These are phyloP conservation scores for Suillus brevipes DNA, from an alignment of 768 basidiomycete species.

Conservation along the genomic window DNA sequence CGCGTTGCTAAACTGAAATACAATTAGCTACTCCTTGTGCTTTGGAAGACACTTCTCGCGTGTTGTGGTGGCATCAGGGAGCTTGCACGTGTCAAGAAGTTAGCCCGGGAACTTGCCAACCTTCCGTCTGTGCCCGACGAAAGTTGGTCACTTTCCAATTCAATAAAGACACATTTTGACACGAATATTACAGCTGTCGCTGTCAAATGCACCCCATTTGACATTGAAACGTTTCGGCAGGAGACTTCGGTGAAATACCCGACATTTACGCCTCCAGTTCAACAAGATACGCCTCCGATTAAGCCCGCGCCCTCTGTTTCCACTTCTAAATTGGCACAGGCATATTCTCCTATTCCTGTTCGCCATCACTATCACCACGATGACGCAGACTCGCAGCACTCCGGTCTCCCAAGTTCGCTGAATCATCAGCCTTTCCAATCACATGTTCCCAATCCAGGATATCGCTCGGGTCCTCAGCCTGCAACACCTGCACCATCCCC, in stretches of 20 bases:
- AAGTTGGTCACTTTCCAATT: conserved; percentile 32
- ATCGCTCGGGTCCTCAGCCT: conserved; percentile 56
- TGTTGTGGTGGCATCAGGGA: conserved; percentile 94
- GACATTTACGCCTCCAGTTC: conserved; percentile 69
- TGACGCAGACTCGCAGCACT: conserved; percentile 53
- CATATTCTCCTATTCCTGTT: conserved; percentile 89
- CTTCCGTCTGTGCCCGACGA: conserved; percentile 57
- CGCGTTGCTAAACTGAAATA: not conserved
- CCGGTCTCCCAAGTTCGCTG: conserved; percentile 38
- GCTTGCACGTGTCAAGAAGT: conserved; percentile 74
- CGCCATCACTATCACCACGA: conserved; percentile 94
- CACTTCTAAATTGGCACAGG: conserved; percentile 77
- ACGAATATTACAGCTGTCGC: conserved; percentile 45
- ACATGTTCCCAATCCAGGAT: conserved; percentile 26
- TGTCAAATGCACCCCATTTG: conserved; percentile 89
- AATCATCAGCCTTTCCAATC: conserved; percentile 39
- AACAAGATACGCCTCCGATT: conserved; percentile 25
- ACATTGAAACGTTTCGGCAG: conserved; percentile 84
- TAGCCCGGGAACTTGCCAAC: conserved; percentile 83
- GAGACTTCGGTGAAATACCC: conserved; percentile 97
- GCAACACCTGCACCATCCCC: conserved; percentile 92
- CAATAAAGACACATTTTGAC: conserved; percentile 3
- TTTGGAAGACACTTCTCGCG: conserved; percentile 92
- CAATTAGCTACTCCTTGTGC: conserved; percentile 77
- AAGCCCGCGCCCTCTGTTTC: conserved; percentile 38